Conservation (phyloP, 1,139 yeast genomes). For the Magnusiomyces ingens region DNA sequence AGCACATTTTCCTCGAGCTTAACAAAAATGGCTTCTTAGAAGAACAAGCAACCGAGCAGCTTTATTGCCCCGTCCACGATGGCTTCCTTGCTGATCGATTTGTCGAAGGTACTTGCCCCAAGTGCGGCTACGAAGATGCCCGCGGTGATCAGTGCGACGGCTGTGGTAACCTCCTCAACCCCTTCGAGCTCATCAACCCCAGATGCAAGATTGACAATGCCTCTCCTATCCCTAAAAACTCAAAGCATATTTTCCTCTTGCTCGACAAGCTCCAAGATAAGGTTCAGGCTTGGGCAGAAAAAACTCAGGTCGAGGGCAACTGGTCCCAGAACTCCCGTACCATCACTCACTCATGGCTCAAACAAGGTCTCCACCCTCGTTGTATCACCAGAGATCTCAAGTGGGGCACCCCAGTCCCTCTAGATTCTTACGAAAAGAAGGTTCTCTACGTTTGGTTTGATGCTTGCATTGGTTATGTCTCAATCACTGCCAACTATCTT, state of each 20-base stretch:
- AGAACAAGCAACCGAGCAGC: slow-evolving; percentile 81
- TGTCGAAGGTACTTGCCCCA: slow-evolving; percentile 97
- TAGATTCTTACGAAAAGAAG: slow-evolving; percentile 68
- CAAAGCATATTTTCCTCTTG: slow-evolving; percentile 79
- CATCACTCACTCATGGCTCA: slow-evolving; percentile 88
- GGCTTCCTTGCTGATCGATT: slow-evolving; percentile 93
- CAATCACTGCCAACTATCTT: slow-evolving; percentile 91
- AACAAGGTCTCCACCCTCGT: slow-evolving; percentile 87
- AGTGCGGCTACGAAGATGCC: slow-evolving; percentile 91
- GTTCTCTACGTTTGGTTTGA: slow-evolving; percentile 98
- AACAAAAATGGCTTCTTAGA: slow-evolving; percentile 70
- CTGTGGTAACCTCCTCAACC: slow-evolving; percentile 84
- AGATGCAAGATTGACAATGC: slow-evolving; percentile 89
- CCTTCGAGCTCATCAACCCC: slow-evolving; percentile 88
- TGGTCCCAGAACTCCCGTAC: slow-evolving; percentile 91
- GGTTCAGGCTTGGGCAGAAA: slow-evolving; percentile 64
- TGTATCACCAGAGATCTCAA: slow-evolving; percentile 94
- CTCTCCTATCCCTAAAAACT: slow-evolving; percentile 68
- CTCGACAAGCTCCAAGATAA: slow-evolving; percentile 77
- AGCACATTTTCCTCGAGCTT: slow-evolving; percentile 76
- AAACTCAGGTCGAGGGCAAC: slow-evolving; percentile 60
- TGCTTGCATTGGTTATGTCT: slow-evolving; percentile 93
- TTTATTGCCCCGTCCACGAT: slow-evolving; percentile 83
- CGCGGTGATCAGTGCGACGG: slow-evolving; percentile 99
- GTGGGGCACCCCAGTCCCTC: slow-evolving; percentile 99